These are phyloP conservation scores for Saccharomyces cerevisiae DNA, from an alignment of 805 yeast species.

Conservation along the genomic window DNA sequence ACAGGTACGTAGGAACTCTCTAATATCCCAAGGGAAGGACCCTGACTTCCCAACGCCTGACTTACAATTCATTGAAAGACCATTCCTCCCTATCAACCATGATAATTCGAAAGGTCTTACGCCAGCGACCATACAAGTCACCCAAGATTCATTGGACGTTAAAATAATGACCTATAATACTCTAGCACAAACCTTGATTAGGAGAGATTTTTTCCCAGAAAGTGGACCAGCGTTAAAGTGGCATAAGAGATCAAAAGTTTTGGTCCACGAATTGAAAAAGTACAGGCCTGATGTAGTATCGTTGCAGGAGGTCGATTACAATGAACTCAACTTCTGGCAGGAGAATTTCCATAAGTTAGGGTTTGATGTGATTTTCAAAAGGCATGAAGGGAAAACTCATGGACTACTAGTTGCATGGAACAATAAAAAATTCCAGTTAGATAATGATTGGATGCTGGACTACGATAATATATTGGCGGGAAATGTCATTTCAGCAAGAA, in stretches of 20 bases:
- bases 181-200: conserved; percentile 75
- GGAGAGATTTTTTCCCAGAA: conserved; percentile 70
- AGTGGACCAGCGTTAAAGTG: conserved; percentile 73
- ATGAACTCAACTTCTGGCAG: conserved; percentile 62
- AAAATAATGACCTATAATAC: conserved; percentile 71
- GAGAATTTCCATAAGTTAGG: conserved; percentile 44
- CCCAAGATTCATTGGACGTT: conserved; percentile 20
- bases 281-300: conserved; percentile 71
- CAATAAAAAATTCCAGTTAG: conserved; percentile 35
- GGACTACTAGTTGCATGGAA: conserved; percentile 70
- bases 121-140: conserved; percentile 1
- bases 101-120: conserved; percentile 5
- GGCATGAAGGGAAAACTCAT: conserved; percentile 60
- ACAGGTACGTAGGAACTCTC: conserved; percentile 28
- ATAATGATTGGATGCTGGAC: conserved; percentile 42
- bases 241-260: conserved; percentile 56
- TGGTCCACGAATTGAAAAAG: conserved; percentile 52
- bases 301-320: conserved; percentile 74
- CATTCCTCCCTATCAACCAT: conserved; percentile 31
- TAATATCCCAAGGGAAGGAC: conserved; percentile 38
- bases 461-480: conserved; percentile 50
- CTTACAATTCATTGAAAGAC: conserved; percentile 45
- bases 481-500: conserved; percentile 39
- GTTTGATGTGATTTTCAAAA: conserved; percentile 43
- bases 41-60: conserved; percentile 36